Percentiles rank a stretch among this genome's conserved stretches.
These are phyloP conservation scores for Xylaria sp. DNA, from an alignment of 2,329 filamentous ascomycete species.

Conservation along the genomic window DNA sequence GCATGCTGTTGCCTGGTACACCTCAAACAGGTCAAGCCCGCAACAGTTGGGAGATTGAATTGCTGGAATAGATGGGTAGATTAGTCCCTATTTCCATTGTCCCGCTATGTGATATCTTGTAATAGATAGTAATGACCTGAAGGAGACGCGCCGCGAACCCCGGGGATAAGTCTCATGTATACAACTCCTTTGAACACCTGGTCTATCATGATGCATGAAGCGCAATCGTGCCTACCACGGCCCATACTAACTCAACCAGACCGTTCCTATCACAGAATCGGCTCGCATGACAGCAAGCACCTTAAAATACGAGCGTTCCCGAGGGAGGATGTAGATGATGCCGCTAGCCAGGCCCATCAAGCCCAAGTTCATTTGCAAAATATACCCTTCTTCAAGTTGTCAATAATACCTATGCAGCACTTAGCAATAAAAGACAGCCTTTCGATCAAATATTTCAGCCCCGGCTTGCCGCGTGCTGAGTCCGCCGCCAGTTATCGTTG, in stretches of 20 bases:
- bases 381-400: not conserved
- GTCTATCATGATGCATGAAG: constrained; percentile 27
- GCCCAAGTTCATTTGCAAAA: constrained; percentile 5
- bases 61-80: not conserved
- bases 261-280: constrained; percentile 1
- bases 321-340: constrained; percentile 2
- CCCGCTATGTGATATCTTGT: constrained; percentile 15
- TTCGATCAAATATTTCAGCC: constrained; percentile 38
- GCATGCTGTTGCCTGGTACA: constrained; percentile 18
- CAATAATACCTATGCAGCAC: not conserved
- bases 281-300: constrained; percentile 11
- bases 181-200: constrained; percentile 31
- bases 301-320: constrained; percentile 11
- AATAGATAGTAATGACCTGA: constrained; percentile 4
- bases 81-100: constrained; percentile 10
- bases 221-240: constrained; percentile 10
- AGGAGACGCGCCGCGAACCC: constrained; percentile 17
- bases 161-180: constrained; percentile 22
- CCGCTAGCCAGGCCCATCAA: not conserved
- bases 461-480: constrained; percentile 35
- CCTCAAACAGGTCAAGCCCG: not conserved
- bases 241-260: constrained; percentile 15
- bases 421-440: not conserved
- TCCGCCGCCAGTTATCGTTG: constrained; percentile 48
- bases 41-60: not conserved